Percentiles rank a stretch among this genome's conserved stretches.
Conservation (phyloP, 331 rosid species). For the Dryas integrifolia region DNA sequence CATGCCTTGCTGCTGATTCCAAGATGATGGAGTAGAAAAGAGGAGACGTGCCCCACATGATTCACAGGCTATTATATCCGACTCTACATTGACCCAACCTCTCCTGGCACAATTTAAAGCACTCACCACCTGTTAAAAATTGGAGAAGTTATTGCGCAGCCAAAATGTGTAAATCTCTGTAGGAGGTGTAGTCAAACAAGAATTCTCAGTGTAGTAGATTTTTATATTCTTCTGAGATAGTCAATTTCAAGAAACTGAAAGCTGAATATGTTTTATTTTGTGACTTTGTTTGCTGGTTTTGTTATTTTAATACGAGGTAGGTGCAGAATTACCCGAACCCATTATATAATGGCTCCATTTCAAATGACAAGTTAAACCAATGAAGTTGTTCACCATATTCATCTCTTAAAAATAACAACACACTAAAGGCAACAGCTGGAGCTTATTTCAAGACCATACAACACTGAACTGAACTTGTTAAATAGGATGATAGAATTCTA, state of each 20-base stretch:
- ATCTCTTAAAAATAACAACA: no score
- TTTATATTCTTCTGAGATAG: no score
- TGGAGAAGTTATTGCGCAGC: conserved; percentile 12
- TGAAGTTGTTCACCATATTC: neutral
- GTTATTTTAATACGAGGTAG: neutral
- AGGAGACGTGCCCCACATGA: conserved; percentile 74
- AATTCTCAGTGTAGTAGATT: no score
- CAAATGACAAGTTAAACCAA: neutral
- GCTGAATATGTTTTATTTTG: no score
- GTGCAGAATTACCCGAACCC: neutral
- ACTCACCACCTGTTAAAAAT: conserved; percentile 53
- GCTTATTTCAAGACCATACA: neutral
- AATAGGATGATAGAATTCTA: neutral
- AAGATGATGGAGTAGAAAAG: conserved; percentile 77
- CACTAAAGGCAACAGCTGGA: neutral
- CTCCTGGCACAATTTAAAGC: conserved; percentile 94
- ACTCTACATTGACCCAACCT: conserved; percentile 87
- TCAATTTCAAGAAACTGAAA: no score
- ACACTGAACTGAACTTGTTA: neutral
- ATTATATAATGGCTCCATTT: neutral
- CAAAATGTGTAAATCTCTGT: neutral
- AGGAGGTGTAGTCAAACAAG: neutral
- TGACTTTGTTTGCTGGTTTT: no score
- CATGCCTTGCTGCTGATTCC: conserved; percentile 88
- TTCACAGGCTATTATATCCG: conserved; percentile 78